phyloP scores from a whole-genome alignment of 805 yeast species.

The Phaffomyces thermotolerans region DNA sequence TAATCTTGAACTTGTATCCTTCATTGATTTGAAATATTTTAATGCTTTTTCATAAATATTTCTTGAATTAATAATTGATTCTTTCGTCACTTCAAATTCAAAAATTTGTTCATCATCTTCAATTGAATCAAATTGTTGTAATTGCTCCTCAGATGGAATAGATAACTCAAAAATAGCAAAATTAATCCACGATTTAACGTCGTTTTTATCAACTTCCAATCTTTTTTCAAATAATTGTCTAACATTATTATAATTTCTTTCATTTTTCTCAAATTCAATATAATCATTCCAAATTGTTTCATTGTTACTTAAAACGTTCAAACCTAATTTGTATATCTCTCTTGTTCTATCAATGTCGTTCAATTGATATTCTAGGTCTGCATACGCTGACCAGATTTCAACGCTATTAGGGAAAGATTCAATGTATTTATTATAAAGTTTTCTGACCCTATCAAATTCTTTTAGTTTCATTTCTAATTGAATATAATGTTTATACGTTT shows the following conservation, averaged over 20 bases:
- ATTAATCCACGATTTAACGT: constrained; percentile 49
- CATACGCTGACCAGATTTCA: constrained; percentile 54
- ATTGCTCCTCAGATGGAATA: constrained; percentile 49
- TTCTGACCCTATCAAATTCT: constrained; percentile 76
- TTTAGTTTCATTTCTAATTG: constrained; percentile 57
- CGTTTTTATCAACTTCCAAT: constrained; percentile 25
- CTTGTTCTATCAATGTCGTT: constrained; percentile 67
- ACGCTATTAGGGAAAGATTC: constrained; percentile 37
- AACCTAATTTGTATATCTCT: constrained; percentile 52
- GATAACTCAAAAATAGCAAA: constrained; percentile 67
- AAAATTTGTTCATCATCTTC: constrained; percentile 25
- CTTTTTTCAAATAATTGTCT: constrained; percentile 41
- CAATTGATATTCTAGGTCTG: constrained; percentile 57
- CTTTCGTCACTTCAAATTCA: constrained; percentile 42
- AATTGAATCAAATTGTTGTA: constrained; percentile 35
- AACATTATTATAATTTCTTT: constrained; percentile 48
- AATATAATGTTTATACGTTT: constrained; percentile 59
- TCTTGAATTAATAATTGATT: constrained; percentile 46
- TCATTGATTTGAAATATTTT: constrained; percentile 30
- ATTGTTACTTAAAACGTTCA: constrained; percentile 20
- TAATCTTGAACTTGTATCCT: constrained; percentile 38
- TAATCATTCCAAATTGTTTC: constrained; percentile 30
- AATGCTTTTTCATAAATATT: constrained; percentile 49
- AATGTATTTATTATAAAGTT: constrained; percentile 60
- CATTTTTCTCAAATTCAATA: constrained; percentile 57